Conservation (phyloP, 768 basidiomycete genomes). For the Tricholomella constricta region DNA sequence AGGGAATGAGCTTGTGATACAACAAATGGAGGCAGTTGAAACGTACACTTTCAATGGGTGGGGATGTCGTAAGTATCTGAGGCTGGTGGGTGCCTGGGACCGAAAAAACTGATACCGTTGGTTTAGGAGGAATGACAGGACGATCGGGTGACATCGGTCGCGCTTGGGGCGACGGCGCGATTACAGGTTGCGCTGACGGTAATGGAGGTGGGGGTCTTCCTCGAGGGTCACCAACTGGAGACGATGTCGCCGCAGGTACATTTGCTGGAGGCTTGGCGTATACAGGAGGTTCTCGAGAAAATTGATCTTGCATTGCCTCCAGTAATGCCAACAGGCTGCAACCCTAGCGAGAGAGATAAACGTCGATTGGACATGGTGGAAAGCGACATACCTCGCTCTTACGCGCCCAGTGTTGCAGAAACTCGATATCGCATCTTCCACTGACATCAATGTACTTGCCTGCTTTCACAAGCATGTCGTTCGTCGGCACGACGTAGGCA, state of each 20-base stretch:
- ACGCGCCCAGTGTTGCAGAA: slow-evolving; percentile 74
- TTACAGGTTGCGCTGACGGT: slow-evolving; percentile 19
- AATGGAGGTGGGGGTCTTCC: slow-evolving; percentile 40
- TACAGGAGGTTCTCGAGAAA: slow-evolving; percentile 86
- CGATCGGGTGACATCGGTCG: slow-evolving; percentile 20
- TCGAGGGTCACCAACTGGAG: slow-evolving; percentile 19
- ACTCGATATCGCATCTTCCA: slow-evolving; percentile 70
- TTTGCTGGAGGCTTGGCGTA: slow-evolving; percentile 73
- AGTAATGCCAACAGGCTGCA: slow-evolving; percentile 75
- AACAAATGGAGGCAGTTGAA: not conserved
- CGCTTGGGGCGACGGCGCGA: slow-evolving; percentile 19
- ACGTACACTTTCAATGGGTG: slow-evolving; percentile 12
- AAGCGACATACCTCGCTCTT: slow-evolving; percentile 76
- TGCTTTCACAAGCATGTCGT: slow-evolving; percentile 84
- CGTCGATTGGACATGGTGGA: slow-evolving; percentile 14
- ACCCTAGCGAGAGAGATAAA: slow-evolving; percentile 48
- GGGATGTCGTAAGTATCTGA: slow-evolving; percentile 6
- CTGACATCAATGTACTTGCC: slow-evolving; percentile 78
- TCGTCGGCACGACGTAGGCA: slow-evolving; percentile 89
- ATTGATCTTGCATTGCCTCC: slow-evolving; percentile 77
- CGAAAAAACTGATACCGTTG: slow-evolving; percentile 18
- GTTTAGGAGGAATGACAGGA: slow-evolving; percentile 38
- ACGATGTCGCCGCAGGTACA: slow-evolving; percentile 13
- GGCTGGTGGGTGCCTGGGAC: not conserved
- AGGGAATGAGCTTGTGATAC: slow-evolving; percentile 5